Evolutionary conservation across 176 grass and related monocot species (phyloP).

Genomic region (Musa schizocarpa): DNA sequence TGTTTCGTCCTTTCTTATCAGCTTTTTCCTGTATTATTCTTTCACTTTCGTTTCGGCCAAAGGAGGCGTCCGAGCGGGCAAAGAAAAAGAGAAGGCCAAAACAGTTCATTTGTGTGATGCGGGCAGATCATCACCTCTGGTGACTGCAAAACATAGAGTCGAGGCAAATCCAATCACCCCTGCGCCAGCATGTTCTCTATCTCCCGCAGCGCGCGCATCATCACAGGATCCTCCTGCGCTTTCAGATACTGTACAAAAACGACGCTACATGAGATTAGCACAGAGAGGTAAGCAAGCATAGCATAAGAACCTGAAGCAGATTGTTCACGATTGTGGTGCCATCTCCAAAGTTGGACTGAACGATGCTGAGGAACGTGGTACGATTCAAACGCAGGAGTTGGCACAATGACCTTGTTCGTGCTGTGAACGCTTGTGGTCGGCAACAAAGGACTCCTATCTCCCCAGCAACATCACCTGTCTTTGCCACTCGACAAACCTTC

Average conservation of each 20-base stretch:
- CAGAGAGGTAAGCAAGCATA: background rate
- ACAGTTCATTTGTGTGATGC: slow-evolving; percentile 23
- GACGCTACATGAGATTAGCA: background rate
- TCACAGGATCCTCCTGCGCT: slow-evolving; percentile 39
- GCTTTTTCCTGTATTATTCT: too few relatives aligned
- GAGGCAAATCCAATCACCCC: slow-evolving; percentile 63
- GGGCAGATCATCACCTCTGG: slow-evolving; percentile 52
- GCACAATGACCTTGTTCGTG: slow-evolving; percentile 73
- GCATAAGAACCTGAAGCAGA: slow-evolving; percentile 53
- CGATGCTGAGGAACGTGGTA: slow-evolving; percentile 63
- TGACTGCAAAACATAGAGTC: slow-evolving; percentile 71
- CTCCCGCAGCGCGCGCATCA: slow-evolving; percentile 52
- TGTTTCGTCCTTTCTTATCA: too few relatives aligned
- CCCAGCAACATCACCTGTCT: slow-evolving; percentile 70
- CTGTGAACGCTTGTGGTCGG: slow-evolving; percentile 74
- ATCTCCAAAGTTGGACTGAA: slow-evolving; percentile 86
- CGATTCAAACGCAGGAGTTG: slow-evolving; percentile 79
- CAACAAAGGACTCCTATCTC: slow-evolving; percentile 90
- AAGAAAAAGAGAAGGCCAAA: too few relatives aligned
- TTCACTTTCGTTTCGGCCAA: too few relatives aligned
- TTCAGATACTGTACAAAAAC: slow-evolving; percentile 43
- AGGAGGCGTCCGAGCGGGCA: too few relatives aligned
- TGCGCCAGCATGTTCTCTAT: slow-evolving; percentile 74
- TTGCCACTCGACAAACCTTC: slow-evolving; percentile 37
- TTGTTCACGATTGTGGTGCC: slow-evolving; percentile 90